Evolutionary conservation across 2,329 filamentous ascomycete species (phyloP), one percentile per base, ranked within the genome.

Genomic region (Fusarium dimerum): DNA sequence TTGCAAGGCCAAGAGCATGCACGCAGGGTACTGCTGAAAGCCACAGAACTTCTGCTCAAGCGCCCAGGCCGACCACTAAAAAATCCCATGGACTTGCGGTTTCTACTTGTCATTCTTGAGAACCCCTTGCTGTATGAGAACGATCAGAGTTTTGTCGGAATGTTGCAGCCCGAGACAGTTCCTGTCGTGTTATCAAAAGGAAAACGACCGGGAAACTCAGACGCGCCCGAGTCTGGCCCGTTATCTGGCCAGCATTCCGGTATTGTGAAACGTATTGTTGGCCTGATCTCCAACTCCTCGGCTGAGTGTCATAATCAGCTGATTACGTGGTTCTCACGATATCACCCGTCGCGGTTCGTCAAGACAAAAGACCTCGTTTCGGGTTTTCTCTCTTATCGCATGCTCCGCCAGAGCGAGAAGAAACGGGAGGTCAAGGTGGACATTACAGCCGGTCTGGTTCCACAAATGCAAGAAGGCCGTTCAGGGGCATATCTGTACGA

Each of bases 191-290:
- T 18, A 6, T 39, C 44, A 15, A 59, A 47, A 9, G 61, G 62
- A 30, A 53, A 59, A 13, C 60, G 61, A 32, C 51, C 54, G 6
- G 55, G 52, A 20, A 56, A 56, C 18, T 45, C 54, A 7, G 32
- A 50, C 4, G 43, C 51, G 3, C 66, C 73, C 6, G 71, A 68
- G 38, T 69, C 72, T 3, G 77, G 76, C 0, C 78, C 73, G 8
- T 66, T 77, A 11, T 77, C 82, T 26, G 87, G 86, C 2, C 84
- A 89, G 53, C 89, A 96, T 70, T 92, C 89, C 3, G 88, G 88
- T 5, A 88, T 96, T 48, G 83, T 95, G 63, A 96, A 96, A 70
- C 84, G 92, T 38, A 86, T 95, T 39, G 71, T 96, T 26, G 92
- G 92, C 1, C 74, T 96, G 10, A 67, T 96, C 20, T 88, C 90